phyloP scores from a whole-genome alignment of 179 eudicot species.

The Gypsophila paniculata region DNA sequence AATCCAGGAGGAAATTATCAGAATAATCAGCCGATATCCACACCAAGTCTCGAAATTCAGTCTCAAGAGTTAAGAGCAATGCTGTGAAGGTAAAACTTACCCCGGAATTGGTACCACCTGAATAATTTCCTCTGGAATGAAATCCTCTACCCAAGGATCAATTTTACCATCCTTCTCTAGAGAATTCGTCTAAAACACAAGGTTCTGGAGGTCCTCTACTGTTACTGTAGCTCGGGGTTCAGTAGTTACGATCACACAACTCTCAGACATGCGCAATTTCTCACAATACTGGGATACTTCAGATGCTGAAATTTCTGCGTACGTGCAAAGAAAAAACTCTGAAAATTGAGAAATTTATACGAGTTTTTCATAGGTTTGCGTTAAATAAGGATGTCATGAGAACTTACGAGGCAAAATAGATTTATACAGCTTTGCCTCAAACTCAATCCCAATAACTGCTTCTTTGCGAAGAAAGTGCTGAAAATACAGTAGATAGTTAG shows the following conservation, averaged over 20 bases:
- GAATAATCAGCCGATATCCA: background rate
- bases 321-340: background rate
- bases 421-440: constrained; percentile 73
- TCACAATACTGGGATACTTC: constrained; percentile 61
- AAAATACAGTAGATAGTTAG: too few relatives aligned
- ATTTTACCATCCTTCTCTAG: constrained; percentile 46
- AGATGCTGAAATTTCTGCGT: constrained; percentile 49
- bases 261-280: constrained; percentile 47
- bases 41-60: background rate
- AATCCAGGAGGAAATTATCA: background rate
- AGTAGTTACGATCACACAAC: constrained; percentile 54
- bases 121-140: constrained; percentile 70
- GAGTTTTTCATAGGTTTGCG: background rate
- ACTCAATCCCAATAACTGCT: constrained; percentile 68
- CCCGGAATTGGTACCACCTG: constrained; percentile 55
- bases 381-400: constrained; percentile 6
- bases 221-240: constrained; percentile 65
- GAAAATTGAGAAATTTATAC: constrained; percentile 9
- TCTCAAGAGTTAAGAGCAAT: too few relatives aligned
- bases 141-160: constrained; percentile 59
- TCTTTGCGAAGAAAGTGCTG: constrained; percentile 76
- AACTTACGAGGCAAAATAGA: constrained; percentile 71
- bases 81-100: too few relatives aligned
- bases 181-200: constrained; percentile 42
- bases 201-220: constrained; percentile 40